These are phyloP conservation scores for Diutina scorzettiae DNA, from an alignment of 1,139 yeast genomes.

Conservation along the genomic window DNA sequence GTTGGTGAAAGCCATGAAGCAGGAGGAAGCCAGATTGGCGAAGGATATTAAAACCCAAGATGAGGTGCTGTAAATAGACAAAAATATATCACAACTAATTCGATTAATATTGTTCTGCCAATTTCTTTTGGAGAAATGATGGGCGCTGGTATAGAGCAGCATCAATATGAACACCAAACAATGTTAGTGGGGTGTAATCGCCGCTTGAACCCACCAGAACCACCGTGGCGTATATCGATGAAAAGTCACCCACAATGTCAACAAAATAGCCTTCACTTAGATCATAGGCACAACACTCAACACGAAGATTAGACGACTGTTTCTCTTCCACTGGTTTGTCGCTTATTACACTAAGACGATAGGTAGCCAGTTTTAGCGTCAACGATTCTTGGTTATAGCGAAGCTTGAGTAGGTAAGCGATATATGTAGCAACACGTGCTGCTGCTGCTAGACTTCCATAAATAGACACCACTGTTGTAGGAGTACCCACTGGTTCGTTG, in stretches of 20 bases:
- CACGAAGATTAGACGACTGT: background rate
- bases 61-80: background rate
- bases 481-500: background rate
- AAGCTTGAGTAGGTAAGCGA: background rate
- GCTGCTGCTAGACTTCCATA: background rate
- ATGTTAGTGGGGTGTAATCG: background rate
- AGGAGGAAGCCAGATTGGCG: background rate
- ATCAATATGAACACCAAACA: conserved; percentile 3
- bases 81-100: background rate
- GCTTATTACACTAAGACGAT: background rate
- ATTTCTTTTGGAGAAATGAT: background rate
- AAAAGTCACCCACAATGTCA: background rate
- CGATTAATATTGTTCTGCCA: background rate
- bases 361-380: background rate
- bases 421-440: background rate
- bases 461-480: background rate
- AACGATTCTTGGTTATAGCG: background rate
- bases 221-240: background rate
- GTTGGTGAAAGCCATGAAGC: conserved; percentile 1
- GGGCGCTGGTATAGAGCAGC: background rate
- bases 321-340: background rate
- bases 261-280: background rate
- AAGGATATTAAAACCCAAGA: background rate
- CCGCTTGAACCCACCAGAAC: background rate
- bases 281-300: background rate